Conservation (phyloP, 2,329 filamentous ascomycete genomes). For the Pezicula rhizophila region DNA sequence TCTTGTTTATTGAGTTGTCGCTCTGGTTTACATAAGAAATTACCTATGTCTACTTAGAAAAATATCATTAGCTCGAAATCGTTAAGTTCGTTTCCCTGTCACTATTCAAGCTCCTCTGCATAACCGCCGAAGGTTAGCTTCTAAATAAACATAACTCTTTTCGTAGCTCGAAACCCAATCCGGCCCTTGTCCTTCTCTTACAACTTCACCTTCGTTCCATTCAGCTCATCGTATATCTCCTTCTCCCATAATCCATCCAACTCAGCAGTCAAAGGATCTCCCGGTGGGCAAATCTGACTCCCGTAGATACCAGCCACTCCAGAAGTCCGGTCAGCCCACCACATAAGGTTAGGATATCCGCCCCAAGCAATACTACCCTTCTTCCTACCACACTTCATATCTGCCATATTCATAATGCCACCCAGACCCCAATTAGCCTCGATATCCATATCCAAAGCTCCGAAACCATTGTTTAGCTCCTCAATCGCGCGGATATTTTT, state of each 20-base stretch:
- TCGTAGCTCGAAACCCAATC: background rate
- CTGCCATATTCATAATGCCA: slow-evolving; percentile 33
- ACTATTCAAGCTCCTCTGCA: no score
- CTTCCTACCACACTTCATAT: slow-evolving; percentile 29
- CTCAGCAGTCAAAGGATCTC: slow-evolving; percentile 26
- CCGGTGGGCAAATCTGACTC: slow-evolving; percentile 35
- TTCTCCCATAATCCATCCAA: slow-evolving; percentile 32
- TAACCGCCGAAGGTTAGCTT: no score
- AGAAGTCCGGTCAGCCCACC: slow-evolving; percentile 33
- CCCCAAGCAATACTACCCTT: slow-evolving; percentile 35
- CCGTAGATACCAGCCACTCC: slow-evolving; percentile 34
- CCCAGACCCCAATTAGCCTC: slow-evolving; percentile 32
- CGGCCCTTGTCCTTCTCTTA: background rate
- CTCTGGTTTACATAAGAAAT: no score
- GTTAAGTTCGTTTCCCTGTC: no score
- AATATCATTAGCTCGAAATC: no score
- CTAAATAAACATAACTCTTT: no score
- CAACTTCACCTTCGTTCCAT: background rate
- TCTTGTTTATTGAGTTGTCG: no score
- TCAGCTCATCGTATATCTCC: slow-evolving; percentile 26
- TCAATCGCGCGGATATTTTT: slow-evolving; percentile 12
- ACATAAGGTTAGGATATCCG: slow-evolving; percentile 37
- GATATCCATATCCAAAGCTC: slow-evolving; percentile 29
- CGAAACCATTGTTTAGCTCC: slow-evolving; percentile 10
- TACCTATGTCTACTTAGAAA: no score